Evolutionary conservation across 345 rosid species (phyloP).

Genomic region (Citrus maxima): DNA sequence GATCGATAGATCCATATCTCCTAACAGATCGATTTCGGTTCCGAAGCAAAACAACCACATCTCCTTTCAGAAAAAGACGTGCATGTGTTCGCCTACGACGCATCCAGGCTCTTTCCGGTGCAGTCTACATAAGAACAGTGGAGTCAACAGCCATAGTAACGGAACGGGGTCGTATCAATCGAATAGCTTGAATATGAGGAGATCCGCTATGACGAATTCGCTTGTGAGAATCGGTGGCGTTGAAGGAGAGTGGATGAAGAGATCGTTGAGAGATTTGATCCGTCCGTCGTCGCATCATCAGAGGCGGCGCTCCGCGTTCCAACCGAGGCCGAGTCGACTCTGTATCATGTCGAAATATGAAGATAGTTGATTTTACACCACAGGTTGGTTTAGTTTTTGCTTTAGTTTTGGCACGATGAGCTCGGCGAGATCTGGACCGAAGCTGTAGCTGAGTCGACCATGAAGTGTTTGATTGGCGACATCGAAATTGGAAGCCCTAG

Average conservation of each 20-base stretch:
- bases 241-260: slow-evolving; percentile 85
- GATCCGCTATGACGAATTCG: slow-evolving; percentile 92
- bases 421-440: neutral
- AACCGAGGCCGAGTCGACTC: slow-evolving; percentile 68
- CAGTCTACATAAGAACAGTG: slow-evolving; percentile 56
- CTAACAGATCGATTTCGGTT: slow-evolving; percentile 48
- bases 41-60: slow-evolving; percentile 33
- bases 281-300: slow-evolving; percentile 89
- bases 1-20: slow-evolving; percentile 58
- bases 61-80: slow-evolving; percentile 43
- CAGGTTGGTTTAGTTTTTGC: slow-evolving; percentile 33
- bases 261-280: slow-evolving; percentile 83
- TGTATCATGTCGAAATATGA: slow-evolving; percentile 64
- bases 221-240: slow-evolving; percentile 92
- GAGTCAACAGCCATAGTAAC: slow-evolving; percentile 20
- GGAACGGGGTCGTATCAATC: slow-evolving; percentile 39
- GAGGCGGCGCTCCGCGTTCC: slow-evolving; percentile 55
- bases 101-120: slow-evolving; percentile 91
- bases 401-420: neutral
- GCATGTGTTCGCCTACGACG: slow-evolving; percentile 91
- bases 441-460: slow-evolving; percentile 15
- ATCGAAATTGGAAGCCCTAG: slow-evolving; percentile 6
- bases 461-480: slow-evolving; percentile 24
- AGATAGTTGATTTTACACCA: slow-evolving; percentile 17
- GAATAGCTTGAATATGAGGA: slow-evolving; percentile 62